Percentiles rank a stretch among this genome's conserved stretches.
Evolutionary conservation across 1,284 basidiomycete genomes (phyloP).

Genomic region (Blastosporella zonata): DNA sequence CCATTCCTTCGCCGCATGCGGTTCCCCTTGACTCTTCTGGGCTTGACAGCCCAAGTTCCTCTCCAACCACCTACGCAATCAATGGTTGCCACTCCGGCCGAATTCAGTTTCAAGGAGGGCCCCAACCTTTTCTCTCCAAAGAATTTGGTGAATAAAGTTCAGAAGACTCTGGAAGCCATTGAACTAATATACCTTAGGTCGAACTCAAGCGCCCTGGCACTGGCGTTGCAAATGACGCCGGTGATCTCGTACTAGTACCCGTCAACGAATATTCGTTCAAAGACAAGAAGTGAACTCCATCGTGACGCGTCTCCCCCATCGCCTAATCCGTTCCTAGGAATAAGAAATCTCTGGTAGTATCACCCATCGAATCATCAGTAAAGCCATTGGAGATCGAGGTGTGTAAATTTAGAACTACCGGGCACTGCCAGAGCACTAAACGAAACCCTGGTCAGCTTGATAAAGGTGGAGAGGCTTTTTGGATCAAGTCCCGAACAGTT

Average conservation of each 20-base stretch:
- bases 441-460: slow-evolving; percentile 36
- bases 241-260: slow-evolving; percentile 66
- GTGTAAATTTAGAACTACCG: slow-evolving; percentile 15
- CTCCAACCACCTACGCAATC: slow-evolving; percentile 29
- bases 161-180: background rate
- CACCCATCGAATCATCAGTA: slow-evolving; percentile 49
- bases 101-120: slow-evolving; percentile 57
- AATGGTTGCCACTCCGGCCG: slow-evolving; percentile 30
- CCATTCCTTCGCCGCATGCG: too few species aligned
- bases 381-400: slow-evolving; percentile 50
- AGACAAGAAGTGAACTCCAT: slow-evolving; percentile 61
- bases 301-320: background rate
- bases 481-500: slow-evolving; percentile 68
- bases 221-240: slow-evolving; percentile 62
- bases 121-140: slow-evolving; percentile 63
- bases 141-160: slow-evolving; percentile 36
- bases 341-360: slow-evolving; percentile 62
- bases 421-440: slow-evolving; percentile 1
- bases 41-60: slow-evolving; percentile 50
- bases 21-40: slow-evolving; percentile 42
- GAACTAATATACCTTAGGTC: slow-evolving; percentile 21
- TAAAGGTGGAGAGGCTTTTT: slow-evolving; percentile 71
- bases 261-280: slow-evolving; percentile 69
- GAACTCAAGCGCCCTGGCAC: slow-evolving; percentile 66
- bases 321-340: slow-evolving; percentile 43